A percentile compares a stretch with the other conserved stretches of the same genome.
These are phyloP conservation scores for Tagetes erecta DNA, from an alignment of 129 eudicot species.

Conservation along the genomic window DNA sequence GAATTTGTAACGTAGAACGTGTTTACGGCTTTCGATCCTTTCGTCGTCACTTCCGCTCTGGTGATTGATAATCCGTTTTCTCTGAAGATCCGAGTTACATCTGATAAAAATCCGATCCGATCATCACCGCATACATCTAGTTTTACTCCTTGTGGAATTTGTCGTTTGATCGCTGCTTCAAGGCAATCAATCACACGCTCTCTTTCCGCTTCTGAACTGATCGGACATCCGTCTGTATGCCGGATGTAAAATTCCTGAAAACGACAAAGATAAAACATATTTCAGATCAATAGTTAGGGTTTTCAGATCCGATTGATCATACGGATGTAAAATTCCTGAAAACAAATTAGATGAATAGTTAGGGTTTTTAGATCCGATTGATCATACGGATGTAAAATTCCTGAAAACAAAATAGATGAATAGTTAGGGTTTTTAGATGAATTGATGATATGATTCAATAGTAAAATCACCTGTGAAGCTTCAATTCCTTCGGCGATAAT, in stretches of 20 bases:
- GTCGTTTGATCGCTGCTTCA: slow-evolving; percentile 75
- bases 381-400: slow-evolving; percentile 64
- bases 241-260: slow-evolving; percentile 78
- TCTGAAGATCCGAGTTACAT: slow-evolving; percentile 76
- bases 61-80: slow-evolving; percentile 76
- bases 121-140: slow-evolving; percentile 69
- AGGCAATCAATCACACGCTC: slow-evolving; percentile 74
- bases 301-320: no score
- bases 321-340: no score
- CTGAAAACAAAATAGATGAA: slow-evolving; percentile 26
- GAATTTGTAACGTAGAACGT: slow-evolving; percentile 71
- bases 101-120: slow-evolving; percentile 69
- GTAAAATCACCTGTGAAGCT: slow-evolving; percentile 64
- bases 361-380: no score
- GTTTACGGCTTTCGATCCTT: slow-evolving; percentile 64
- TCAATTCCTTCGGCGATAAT: slow-evolving; percentile 62
- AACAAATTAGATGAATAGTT: no score
- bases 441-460: not conserved
- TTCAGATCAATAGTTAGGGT: not conserved
- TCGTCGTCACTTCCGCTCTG: slow-evolving; percentile 77
- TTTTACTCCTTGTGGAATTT: slow-evolving; percentile 64
- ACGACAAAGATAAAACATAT: not conserved
- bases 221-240: slow-evolving; percentile 77
- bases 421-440: not conserved
- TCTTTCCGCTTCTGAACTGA: slow-evolving; percentile 85